Percentiles rank a stretch among this genome's conserved stretches.
Evolutionary conservation across 148 eudicot species (phyloP).

Genomic region (Agrostemma githago): DNA sequence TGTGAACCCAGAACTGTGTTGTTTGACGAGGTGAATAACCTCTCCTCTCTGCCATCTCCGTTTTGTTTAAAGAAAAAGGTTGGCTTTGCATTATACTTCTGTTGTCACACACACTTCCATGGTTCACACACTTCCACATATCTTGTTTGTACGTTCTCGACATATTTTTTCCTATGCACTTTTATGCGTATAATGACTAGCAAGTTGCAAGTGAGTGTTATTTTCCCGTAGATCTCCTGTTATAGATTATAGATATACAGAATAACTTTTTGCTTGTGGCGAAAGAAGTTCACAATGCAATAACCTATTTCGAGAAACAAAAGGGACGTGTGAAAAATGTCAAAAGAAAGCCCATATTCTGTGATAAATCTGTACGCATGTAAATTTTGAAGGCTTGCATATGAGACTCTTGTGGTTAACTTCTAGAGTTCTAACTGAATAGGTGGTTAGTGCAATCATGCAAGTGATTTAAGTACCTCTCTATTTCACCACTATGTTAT

Average conservation of each 20-base stretch:
- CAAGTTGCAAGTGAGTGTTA: not conserved
- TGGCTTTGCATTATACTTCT: not conserved
- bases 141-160: not conserved
- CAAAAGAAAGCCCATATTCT: no score
- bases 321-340: no score
- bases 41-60: not conserved
- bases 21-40: conserved; percentile 22
- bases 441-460: no score
- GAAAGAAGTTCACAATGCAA: no score
- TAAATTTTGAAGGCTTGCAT: no score
- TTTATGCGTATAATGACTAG: not conserved
- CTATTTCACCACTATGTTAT: no score
- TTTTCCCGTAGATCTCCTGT: not conserved
- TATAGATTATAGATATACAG: not conserved
- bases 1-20: conserved; percentile 10
- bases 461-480: no score
- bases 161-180: not conserved
- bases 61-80: not conserved
- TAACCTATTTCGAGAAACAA: no score
- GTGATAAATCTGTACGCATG: no score
- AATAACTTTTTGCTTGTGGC: no score
- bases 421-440: no score
- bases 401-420: no score
- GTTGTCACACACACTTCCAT: not conserved
- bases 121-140: not conserved